phyloP scores from a whole-genome alignment of 352 stramenopile species.

The Phytophthora quininea region DNA sequence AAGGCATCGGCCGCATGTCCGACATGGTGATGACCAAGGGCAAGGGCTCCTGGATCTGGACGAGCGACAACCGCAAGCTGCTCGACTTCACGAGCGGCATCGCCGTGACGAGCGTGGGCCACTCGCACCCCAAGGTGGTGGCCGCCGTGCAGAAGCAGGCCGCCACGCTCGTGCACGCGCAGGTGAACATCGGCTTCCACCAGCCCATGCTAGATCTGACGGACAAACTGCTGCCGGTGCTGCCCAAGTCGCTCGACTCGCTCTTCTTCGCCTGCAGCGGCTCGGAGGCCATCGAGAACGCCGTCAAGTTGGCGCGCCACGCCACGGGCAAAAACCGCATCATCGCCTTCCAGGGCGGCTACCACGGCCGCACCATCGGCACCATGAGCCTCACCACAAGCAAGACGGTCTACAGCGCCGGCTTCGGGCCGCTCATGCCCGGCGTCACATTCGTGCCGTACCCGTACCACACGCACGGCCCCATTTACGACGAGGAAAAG shows the following conservation, averaged over 20 bases:
- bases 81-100: conserved; percentile 95
- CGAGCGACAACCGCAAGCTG: conserved; percentile 84
- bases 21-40: conserved; percentile 85
- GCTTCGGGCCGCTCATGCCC: conserved; percentile 86
- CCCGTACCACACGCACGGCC: conserved; percentile 86
- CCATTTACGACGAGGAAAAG: conserved; percentile 80
- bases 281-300: conserved; percentile 93
- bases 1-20: conserved; percentile 85
- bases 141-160: conserved; percentile 91
- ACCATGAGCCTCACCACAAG: conserved; percentile 93
- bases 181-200: conserved; percentile 94
- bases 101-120: conserved; percentile 91
- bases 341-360: conserved; percentile 93
- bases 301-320: conserved; percentile 92
- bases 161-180: conserved; percentile 86
- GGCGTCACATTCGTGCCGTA: conserved; percentile 88
- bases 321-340: conserved; percentile 90
- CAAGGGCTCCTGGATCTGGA: conserved; percentile 89
- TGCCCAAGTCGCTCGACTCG: conserved; percentile 85
- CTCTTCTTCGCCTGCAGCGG: conserved; percentile 92
- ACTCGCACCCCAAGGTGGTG: conserved; percentile 93
- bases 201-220: conserved; percentile 92
- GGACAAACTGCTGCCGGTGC: conserved; percentile 73
- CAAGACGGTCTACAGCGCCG: conserved; percentile 89
- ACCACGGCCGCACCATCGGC: conserved; percentile 92